A percentile compares a stretch with the other conserved stretches of the same genome.
phyloP scores from a whole-genome alignment of 805 yeast genomes.

The Debaryomyces prosopidis region DNA sequence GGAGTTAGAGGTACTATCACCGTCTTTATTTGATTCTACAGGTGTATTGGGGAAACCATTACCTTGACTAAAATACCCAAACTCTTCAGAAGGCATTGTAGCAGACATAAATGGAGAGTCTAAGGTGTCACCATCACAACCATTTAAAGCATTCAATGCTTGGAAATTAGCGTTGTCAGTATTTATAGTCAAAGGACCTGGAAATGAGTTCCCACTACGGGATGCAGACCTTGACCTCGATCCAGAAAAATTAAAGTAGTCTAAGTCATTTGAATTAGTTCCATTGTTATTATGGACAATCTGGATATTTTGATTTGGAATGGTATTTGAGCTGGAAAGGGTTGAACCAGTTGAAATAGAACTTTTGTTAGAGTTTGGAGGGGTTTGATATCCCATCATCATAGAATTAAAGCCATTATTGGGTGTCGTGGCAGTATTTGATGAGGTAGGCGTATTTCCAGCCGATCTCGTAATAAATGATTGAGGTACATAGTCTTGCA shows the following conservation, averaged over 20 bases:
- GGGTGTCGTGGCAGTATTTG: background rate
- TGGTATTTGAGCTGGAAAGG: constrained; percentile 2
- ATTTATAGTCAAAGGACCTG: constrained; percentile 38
- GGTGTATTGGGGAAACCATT: constrained; percentile 4
- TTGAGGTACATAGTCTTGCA: constrained; percentile 46
- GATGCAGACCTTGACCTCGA: constrained; percentile 23
- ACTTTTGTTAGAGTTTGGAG: constrained; percentile 35
- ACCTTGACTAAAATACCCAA: constrained; percentile 27
- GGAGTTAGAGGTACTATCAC: constrained; percentile 5
- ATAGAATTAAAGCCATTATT: constrained; percentile 30
- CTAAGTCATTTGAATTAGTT: constrained; percentile 22
- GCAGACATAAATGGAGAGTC: constrained; percentile 46
- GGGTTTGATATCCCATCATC: constrained; percentile 45
- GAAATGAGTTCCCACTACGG: constrained; percentile 25
- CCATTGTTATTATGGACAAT: constrained; percentile 8
- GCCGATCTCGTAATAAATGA: constrained; percentile 35
- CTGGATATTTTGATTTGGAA: constrained; percentile 11
- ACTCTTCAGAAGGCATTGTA: constrained; percentile 36
- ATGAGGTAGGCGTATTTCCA: constrained; percentile 8
- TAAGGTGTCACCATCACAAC: constrained; percentile 19
- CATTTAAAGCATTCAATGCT: constrained; percentile 23
- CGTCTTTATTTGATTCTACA: constrained; percentile 3
- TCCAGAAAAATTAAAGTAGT: constrained; percentile 28
- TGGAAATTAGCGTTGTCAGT: constrained; percentile 33
- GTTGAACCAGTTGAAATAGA: constrained; percentile 17